phyloP scores from a whole-genome alignment of 2,329 filamentous ascomycete genomes.

The Biscogniauxia marginata region DNA sequence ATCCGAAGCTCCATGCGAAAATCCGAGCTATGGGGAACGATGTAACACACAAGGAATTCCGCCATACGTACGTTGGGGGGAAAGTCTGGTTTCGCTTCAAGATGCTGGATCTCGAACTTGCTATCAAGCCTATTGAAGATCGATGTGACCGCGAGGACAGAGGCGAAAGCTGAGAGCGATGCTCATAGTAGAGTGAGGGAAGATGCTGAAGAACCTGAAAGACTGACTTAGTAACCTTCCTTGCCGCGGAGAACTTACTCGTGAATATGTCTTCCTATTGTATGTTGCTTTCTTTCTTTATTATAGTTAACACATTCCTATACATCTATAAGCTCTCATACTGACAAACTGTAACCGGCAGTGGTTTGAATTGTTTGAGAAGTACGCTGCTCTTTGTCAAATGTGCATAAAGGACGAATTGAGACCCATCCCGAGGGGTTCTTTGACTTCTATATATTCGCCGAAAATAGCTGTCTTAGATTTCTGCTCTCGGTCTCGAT shows the following conservation, averaged over 20 bases:
- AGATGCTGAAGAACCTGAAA: background rate
- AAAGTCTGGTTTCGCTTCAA: constrained; percentile 22
- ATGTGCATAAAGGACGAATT: too few relatives aligned
- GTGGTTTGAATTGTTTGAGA: too few relatives aligned
- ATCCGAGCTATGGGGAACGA: constrained; percentile 14
- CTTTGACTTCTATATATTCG: too few relatives aligned
- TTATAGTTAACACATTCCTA: too few relatives aligned
- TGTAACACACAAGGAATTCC: constrained; percentile 11
- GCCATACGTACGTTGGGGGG: constrained; percentile 12
- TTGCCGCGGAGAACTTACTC: background rate
- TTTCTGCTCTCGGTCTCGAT: too few relatives aligned
- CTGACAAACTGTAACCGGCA: too few relatives aligned
- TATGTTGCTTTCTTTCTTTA: too few relatives aligned
- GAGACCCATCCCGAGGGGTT: too few relatives aligned
- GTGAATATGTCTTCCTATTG: background rate
- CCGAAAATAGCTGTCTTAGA: too few relatives aligned
- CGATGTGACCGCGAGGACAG: background rate
- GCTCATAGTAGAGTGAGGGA: background rate
- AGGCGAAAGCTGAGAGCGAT: background rate
- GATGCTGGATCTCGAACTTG: constrained; percentile 14
- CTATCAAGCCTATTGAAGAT: constrained; percentile 1
- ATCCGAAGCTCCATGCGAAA: constrained; percentile 11
- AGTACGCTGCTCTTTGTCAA: too few relatives aligned
- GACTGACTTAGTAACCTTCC: background rate
- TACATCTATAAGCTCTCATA: too few relatives aligned